Conservation (phyloP, 2,329 filamentous ascomycete genomes). For the Aspergillus fumigatiaffinis region DNA sequence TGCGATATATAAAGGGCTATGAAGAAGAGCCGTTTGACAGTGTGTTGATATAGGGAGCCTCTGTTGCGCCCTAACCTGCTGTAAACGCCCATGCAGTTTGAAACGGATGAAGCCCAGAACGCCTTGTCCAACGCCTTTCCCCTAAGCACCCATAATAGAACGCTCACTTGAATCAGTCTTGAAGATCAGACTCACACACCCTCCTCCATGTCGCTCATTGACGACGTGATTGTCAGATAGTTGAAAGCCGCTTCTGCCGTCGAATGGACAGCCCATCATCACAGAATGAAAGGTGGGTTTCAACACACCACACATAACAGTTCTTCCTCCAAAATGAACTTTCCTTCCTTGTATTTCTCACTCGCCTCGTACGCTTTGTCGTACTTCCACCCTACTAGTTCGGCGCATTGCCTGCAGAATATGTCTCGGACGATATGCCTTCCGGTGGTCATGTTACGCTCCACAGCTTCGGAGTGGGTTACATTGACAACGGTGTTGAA, state of each 20-base stretch:
- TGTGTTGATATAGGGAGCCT: not conserved
- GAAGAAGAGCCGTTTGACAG: not conserved
- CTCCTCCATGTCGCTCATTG: constrained; percentile 2
- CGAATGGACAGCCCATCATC: not conserved
- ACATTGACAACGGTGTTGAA: constrained; percentile 95
- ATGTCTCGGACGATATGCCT: constrained; percentile 94
- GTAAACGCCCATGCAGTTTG: not conserved
- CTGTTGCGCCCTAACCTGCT: not conserved
- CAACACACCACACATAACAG: constrained; percentile 74
- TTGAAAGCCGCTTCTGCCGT: not conserved
- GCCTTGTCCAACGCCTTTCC: constrained; percentile 17
- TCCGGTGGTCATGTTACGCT: constrained; percentile 97
- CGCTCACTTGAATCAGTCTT: constrained; percentile 15
- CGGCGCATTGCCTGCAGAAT: constrained; percentile 81
- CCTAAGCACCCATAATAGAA: constrained; percentile 14
- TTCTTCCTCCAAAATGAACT: constrained; percentile 93
- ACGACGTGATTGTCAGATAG: not conserved
- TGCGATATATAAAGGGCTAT: not conserved
- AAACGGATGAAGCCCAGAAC: not conserved
- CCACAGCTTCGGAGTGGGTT: constrained; percentile 72
- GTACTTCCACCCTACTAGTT: constrained; percentile 97
- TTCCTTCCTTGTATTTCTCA: constrained; percentile 99
- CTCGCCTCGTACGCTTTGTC: constrained; percentile 89
- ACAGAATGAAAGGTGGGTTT: not conserved
- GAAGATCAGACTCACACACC: constrained; percentile 5